Conservation (phyloP, 140 eudicot species). For the Bidens hawaiensis region DNA sequence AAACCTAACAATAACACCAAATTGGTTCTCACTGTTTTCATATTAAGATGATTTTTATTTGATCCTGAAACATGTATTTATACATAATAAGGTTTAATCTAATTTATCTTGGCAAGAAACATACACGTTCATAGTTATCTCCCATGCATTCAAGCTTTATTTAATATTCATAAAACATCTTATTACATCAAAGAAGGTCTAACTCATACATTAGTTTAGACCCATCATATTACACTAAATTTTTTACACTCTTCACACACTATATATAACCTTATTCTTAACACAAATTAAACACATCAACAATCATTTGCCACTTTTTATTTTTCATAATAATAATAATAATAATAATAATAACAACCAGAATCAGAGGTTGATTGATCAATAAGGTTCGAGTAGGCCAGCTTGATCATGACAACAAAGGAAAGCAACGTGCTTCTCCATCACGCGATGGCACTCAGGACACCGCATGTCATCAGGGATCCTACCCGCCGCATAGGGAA, state of each 20-base stretch:
- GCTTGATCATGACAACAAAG: constrained; percentile 55
- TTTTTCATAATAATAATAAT: constrained; percentile 4
- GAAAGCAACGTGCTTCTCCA: constrained; percentile 51
- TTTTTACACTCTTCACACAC: constrained; percentile 12
- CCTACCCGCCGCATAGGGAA: constrained; percentile 40
- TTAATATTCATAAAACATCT: constrained; percentile 4
- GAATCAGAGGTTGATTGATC: constrained; percentile 10
- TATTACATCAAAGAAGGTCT: constrained; percentile 19
- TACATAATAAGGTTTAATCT: no score
- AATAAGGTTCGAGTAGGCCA: constrained; percentile 34
- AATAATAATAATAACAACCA: constrained; percentile 7
- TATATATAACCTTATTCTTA: constrained; percentile 3
- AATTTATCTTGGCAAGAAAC: no score
- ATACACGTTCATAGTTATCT: neutral
- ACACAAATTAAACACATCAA: neutral
- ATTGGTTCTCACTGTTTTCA: no score
- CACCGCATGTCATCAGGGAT: constrained; percentile 53
- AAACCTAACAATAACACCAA: no score
- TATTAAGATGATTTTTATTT: no score
- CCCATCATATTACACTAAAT: constrained; percentile 15
- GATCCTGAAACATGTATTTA: no score
- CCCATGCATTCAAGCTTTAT: neutral
- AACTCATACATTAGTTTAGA: constrained; percentile 20
- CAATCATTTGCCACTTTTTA: neutral
- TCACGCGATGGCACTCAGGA: constrained; percentile 55